A percentile compares a stretch with the other conserved stretches of the same genome.
phyloP scores from a whole-genome alignment of 192 early-diverging fungal genomes.

The Backusella psychrophila region DNA sequence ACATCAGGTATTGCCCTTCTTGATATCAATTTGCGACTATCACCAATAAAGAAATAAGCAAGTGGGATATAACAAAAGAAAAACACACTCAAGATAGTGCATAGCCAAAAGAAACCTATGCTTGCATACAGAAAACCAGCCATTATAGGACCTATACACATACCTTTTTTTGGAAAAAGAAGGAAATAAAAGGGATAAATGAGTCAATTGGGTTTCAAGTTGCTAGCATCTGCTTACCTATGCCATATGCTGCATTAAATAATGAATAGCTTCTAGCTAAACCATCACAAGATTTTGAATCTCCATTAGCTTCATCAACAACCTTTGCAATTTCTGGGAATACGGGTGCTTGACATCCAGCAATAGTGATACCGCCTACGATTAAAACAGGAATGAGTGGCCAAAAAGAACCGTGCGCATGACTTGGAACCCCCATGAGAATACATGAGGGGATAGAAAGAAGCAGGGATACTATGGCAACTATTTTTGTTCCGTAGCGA shows the following conservation, averaged over 20 bases:
- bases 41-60: constrained; percentile 22
- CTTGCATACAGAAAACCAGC: constrained; percentile 26
- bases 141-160: constrained; percentile 26
- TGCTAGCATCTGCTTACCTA: constrained; percentile 8
- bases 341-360: constrained; percentile 40
- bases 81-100: constrained; percentile 12
- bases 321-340: constrained; percentile 44
- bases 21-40: background rate
- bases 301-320: constrained; percentile 31
- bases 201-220: background rate
- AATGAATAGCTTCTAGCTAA: constrained; percentile 42
- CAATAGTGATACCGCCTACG: constrained; percentile 32
- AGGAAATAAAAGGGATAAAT: background rate
- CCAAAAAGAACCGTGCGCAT: background rate
- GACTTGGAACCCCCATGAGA: constrained; percentile 32
- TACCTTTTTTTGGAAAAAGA: background rate
- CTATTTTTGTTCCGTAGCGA: constrained; percentile 42
- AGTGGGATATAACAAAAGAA: constrained; percentile 19
- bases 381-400: constrained; percentile 36
- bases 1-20: background rate
- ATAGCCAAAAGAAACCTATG: constrained; percentile 37
- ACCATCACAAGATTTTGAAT: constrained; percentile 37
- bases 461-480: constrained; percentile 23
- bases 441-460: constrained; percentile 24
- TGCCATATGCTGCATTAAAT: constrained; percentile 43